These are phyloP conservation scores for Capsicum rhomboideum DNA, from an alignment of 257 asterid species.

Conservation along the genomic window DNA sequence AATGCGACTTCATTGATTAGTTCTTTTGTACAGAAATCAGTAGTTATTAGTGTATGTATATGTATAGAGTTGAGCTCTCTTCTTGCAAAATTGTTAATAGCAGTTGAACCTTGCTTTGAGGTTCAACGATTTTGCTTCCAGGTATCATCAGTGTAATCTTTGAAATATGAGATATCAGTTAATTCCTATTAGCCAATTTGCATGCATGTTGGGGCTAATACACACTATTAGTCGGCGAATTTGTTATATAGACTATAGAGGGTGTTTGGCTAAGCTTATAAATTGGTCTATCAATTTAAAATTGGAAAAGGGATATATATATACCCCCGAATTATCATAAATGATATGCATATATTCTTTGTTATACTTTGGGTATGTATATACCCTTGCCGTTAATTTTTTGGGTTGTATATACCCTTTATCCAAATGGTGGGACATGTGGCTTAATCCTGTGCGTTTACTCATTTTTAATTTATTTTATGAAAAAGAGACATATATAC, in stretches of 20 bases:
- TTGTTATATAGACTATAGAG: background rate
- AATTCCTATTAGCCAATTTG: background rate
- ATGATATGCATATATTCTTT: no score
- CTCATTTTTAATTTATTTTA: no score
- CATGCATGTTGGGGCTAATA: background rate
- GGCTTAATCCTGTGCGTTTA: no score
- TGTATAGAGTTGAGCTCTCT: background rate
- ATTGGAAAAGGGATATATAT: no score
- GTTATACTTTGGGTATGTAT: no score
- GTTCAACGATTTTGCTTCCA: background rate
- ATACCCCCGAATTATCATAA: no score
- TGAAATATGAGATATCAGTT: background rate
- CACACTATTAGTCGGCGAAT: background rate
- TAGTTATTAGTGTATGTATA: slow-evolving; percentile 1
- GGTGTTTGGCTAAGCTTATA: background rate
- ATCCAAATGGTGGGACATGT: no score
- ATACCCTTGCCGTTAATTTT: no score
- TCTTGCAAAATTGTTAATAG: background rate
- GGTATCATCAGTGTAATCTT: background rate
- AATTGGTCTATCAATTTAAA: no score
- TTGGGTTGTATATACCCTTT: no score
- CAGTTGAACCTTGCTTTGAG: background rate
- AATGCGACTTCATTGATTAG: background rate
- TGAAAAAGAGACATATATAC: no score
- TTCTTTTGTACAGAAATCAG: background rate